Evolutionary conservation across 176 grass and related monocot species (phyloP).

Genomic region (Lolium perenne): DNA sequence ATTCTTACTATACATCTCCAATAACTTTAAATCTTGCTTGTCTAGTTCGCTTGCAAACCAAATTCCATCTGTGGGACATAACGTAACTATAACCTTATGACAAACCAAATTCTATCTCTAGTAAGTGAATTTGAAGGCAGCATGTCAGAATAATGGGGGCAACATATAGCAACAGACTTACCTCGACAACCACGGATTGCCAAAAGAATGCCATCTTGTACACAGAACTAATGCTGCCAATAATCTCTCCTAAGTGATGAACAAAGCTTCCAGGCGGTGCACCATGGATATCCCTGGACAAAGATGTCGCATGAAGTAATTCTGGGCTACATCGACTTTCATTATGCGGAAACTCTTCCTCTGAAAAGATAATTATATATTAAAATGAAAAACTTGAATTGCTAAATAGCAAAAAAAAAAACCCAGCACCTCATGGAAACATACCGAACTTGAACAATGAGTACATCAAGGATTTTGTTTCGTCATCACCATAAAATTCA

Average conservation of each 20-base stretch:
- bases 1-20: background rate
- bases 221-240: conserved; percentile 78
- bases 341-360: conserved; percentile 47
- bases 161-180: conserved; percentile 45
- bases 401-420: background rate
- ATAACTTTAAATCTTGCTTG: conserved; percentile 13
- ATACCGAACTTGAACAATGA: conserved; percentile 81
- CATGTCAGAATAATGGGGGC: background rate
- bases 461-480: conserved; percentile 76
- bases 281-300: conserved; percentile 75
- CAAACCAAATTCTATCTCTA: conserved; percentile 14
- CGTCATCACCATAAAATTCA: conserved; percentile 62
- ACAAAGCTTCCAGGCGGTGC: conserved; percentile 88
- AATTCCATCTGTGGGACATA: conserved; percentile 32
- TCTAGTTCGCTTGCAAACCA: conserved; percentile 20
- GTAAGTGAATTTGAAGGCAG: background rate
- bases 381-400: conserved; percentile 40
- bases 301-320: conserved; percentile 43
- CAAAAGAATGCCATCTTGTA: conserved; percentile 93
- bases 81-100: conserved; percentile 6
- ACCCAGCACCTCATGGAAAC: conserved; percentile 15
- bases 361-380: conserved; percentile 61
- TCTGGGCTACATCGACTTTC: conserved; percentile 44
- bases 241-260: conserved; percentile 68
- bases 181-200: conserved; percentile 70